Evolutionary conservation across 2,329 filamentous ascomycete species (phyloP), one percentile per base, ranked within the genome.

Genomic region (Fusarium globosum): DNA sequence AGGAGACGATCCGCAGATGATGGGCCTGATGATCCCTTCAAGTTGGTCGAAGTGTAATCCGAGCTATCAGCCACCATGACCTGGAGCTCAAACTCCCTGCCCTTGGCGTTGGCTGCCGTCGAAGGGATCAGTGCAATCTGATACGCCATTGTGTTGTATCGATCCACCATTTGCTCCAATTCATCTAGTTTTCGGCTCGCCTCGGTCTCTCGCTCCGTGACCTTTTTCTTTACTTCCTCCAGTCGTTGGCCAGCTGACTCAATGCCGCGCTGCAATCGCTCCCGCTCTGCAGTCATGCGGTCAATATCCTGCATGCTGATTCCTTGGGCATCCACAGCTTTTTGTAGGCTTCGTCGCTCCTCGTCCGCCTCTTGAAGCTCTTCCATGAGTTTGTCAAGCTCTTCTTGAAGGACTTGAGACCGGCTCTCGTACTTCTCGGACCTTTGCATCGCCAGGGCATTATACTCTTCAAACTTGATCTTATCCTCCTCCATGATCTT

Each of bases 221-320:
- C 93, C 74, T 90, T 92, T 74, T 90, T 92, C 85, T 97, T 97
- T 14, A 92, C 89, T 71, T 98, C 96, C 65, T 98, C 95, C 0
- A 98, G 86, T 59, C 94, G 89, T 61, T 89, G 87, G 11, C 90
- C 88, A 0, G 94, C 93, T 5, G 91, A 89, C 77, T 97, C 94
- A 49, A 97, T 92, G 46, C 92, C 93, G 77, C 93, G 95, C 74
- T 97, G 94, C n/a, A 99, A 88, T 52, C 96, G 91, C 79, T 99
- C 96, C 60, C 95, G 92, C 82, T 99, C 96, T 41, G 94, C 92
- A 76, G 95, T 97, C 96, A 99, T 98, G 82, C 96, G 94, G 87
- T 99, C 96, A 80, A 99, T 98, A 88, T 99, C 96, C 84, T 96
- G 93, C 84, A 98, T 97, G 78, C 95, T 97, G 81, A 99, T 95